Conservation (phyloP, 805 yeast genomes). For the Candida ficus region DNA sequence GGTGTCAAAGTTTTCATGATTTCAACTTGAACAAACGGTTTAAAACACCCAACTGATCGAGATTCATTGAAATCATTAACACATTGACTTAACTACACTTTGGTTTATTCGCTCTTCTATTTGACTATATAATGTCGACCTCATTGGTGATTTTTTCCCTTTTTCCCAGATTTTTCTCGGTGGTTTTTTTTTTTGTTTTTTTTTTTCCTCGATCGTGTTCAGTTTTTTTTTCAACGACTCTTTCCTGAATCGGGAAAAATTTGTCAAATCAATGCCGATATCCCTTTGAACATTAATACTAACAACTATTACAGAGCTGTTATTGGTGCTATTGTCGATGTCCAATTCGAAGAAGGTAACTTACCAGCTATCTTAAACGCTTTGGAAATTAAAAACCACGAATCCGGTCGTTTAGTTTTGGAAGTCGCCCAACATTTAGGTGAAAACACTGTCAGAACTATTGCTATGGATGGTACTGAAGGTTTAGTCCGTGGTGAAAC, state of each 20-base stretch:
- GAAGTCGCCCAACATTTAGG: conserved; percentile 99
- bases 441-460: conserved; percentile 99
- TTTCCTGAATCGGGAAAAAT: conserved; percentile 1
- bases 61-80: background rate
- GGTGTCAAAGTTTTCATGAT: background rate
- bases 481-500: conserved; percentile 97
- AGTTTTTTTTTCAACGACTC: background rate
- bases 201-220: background rate
- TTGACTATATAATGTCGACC: background rate
- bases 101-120: no score
- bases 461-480: conserved; percentile 99
- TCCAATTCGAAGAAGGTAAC: conserved; percentile 96
- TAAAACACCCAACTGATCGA: background rate
- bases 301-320: conserved; percentile 60
- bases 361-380: conserved; percentile 98
- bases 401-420: conserved; percentile 76
- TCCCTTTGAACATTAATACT: conserved; percentile 13
- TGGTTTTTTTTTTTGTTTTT: no score
- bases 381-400: conserved; percentile 76
- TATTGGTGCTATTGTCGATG: conserved; percentile 99
- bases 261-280: no score
- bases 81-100: no score
- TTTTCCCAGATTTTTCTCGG: background rate
- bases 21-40: no score
- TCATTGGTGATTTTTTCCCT: conserved; percentile 1